Base-by-base conservation (phyloP, 2,329 filamentous ascomycete genomes). In the Hawksworthiomyces lignivorus region DNA sequence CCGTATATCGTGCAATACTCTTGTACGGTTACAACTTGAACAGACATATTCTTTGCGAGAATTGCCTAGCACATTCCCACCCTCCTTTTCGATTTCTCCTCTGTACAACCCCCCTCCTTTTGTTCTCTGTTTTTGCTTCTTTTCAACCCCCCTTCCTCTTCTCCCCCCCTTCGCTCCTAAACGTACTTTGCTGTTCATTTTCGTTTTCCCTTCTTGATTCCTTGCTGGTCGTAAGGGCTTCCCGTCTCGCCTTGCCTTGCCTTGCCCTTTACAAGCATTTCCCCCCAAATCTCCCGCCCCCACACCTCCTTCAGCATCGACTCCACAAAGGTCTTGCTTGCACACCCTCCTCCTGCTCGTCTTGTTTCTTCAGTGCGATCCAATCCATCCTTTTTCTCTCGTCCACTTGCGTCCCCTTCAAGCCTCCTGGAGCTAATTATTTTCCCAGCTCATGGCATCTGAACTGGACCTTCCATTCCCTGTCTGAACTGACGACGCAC, bases 341-440 rank as follows among this genome's bases (percentile, higher is more conserved):
- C 39, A 41, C 39, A 35, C 31, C 39, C 39, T 41, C 24, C 24
- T 41, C 30, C 31, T 39, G 10, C 11, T 26, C 33, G 20, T 20
- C 28, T 15, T 12, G 8, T n/a, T 18, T 21, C 28, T 36, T 36
- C 11, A 6, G 17, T 42, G 15, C 30, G 15, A 11, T 39, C 19
- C 29, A 28, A 12, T 26, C 22, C 26, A 35, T 19, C 4, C 26
- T 27, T 26, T 12, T 26, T 22, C 14, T 30, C 39, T 18, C 19
- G 17, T 7, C 24, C 22, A 19, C 39, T 34, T 14, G 8, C 11
- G 19, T 24, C 21, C 22, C 15, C 7, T 29, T 29, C 29, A 18
- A 24, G 24, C 29, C 15, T 24, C 20, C 38, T 34, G 12, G 30
- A 9, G 22, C n/a, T n/a, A n/a, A n/a, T n/a, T n/a, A n/a, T 15